These are phyloP conservation scores for Berkeleyomyces basicola DNA, from an alignment of 2,329 filamentous ascomycete species.

Conservation along the genomic window DNA sequence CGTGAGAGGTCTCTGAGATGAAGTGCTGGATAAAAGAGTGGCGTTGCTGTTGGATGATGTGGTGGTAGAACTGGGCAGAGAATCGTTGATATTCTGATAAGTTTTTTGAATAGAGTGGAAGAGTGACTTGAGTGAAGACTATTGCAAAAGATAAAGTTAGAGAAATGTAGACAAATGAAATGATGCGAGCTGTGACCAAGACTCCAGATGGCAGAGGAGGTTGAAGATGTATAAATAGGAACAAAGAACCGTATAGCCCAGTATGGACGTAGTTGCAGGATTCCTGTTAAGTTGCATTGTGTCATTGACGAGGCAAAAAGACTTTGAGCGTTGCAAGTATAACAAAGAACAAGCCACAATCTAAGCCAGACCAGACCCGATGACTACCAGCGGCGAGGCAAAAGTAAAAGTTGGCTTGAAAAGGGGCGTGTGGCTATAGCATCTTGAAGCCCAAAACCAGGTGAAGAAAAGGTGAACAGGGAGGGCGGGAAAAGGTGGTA, in stretches of 20 bases:
- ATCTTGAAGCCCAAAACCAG: not conserved
- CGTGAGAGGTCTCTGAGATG: constrained; percentile 2
- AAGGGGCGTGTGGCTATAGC: not conserved
- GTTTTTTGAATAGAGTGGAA: constrained; percentile 7
- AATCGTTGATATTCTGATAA: not conserved
- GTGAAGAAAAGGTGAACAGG: not conserved
- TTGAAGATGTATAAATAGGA: not conserved
- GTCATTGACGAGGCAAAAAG: not conserved
- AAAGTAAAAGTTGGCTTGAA: too few species aligned
- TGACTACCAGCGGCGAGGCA: too few species aligned
- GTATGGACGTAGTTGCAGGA: not conserved
- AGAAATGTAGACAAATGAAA: not conserved
- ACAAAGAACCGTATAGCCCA: not conserved
- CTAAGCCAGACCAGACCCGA: not conserved
- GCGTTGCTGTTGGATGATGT: not conserved
- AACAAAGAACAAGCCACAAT: not conserved
- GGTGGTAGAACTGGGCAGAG: not conserved
- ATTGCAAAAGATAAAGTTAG: not conserved
- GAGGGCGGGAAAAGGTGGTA: too few species aligned
- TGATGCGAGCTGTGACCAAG: too few species aligned
- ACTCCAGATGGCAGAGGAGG: not conserved
- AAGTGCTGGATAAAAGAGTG: not conserved
- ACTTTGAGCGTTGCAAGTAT: not conserved
- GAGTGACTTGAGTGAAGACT: constrained; percentile 8
- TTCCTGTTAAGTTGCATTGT: not conserved